phyloP scores from a whole-genome alignment of 2,329 filamentous ascomycete species.

The Beauveria medogensis region DNA sequence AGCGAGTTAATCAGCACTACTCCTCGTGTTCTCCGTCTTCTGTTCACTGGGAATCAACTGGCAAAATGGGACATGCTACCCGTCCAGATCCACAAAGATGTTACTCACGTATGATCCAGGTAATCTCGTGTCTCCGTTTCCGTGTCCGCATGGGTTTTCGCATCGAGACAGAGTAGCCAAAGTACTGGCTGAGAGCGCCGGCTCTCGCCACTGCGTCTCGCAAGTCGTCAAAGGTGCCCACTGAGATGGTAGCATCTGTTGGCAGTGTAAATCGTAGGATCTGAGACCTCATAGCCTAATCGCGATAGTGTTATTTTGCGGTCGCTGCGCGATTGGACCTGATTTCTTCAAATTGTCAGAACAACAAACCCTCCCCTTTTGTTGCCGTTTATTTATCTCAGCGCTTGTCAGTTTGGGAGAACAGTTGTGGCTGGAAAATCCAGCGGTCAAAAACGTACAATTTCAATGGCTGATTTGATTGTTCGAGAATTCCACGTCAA shows the following conservation, averaged over 20 bases:
- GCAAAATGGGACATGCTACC: not conserved
- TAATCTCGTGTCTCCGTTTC: slow-evolving; percentile 4
- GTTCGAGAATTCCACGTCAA: not conserved
- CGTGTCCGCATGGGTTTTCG: not conserved
- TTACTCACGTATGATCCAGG: slow-evolving; percentile 5
- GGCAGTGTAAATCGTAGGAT: not conserved
- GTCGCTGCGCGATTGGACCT: not conserved
- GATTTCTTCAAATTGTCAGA: not conserved
- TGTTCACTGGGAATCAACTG: not conserved
- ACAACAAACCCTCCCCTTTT: too few relatives aligned
- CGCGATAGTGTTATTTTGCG: not conserved
- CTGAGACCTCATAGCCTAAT: not conserved
- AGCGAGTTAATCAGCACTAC: too few relatives aligned
- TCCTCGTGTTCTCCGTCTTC: not conserved
- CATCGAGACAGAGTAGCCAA: slow-evolving; percentile 5
- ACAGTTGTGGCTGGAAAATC: not conserved
- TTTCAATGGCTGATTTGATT: not conserved
- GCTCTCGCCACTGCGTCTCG: not conserved
- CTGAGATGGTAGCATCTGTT: not conserved
- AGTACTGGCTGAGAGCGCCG: slow-evolving; percentile 6
- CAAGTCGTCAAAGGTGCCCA: not conserved
- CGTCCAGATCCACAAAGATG: too few relatives aligned
- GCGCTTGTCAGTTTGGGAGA: not conserved
- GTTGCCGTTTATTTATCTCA: not conserved
- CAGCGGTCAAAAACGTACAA: not conserved